These are phyloP conservation scores for Cryptosporidium tyzzeri DNA, from an alignment of 169 alveolate species.

Conservation along the genomic window DNA sequence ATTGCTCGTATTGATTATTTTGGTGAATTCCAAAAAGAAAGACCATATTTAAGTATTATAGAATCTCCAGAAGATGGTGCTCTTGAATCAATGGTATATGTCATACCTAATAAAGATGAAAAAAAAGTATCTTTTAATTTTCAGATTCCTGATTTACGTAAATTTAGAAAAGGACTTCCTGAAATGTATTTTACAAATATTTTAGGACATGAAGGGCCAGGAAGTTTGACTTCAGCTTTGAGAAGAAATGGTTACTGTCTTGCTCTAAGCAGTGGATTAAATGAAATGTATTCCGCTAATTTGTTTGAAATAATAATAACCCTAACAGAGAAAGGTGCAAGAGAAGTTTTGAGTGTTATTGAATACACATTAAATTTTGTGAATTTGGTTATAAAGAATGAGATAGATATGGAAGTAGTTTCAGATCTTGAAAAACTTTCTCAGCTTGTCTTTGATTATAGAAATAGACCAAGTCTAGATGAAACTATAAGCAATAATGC, in stretches of 20 bases:
- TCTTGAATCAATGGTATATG: conserved; percentile 36
- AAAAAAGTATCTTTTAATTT: conserved; percentile 30
- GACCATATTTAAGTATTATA: conserved; percentile 52
- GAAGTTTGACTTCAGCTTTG: conserved; percentile 39
- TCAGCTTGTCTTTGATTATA: conserved; percentile 50
- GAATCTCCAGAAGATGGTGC: conserved; percentile 67
- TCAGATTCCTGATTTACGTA: conserved; percentile 60
- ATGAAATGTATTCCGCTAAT: conserved; percentile 62
- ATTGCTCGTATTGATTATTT: conserved; percentile 18
- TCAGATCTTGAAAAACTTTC: conserved; percentile 40
- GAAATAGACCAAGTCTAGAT: conserved; percentile 49
- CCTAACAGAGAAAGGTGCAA: conserved; percentile 47
- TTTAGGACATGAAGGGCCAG: conserved; percentile 60
- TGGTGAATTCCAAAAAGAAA: conserved; percentile 21
- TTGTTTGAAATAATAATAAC: conserved; percentile 41
- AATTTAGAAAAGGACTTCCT: conserved; percentile 40
- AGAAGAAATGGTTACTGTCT: conserved; percentile 35
- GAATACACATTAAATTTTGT: conserved; percentile 53
- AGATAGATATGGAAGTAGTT: conserved; percentile 24
- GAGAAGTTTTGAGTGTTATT: conserved; percentile 30
- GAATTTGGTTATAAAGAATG: conserved; percentile 29
- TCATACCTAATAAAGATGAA: conserved; percentile 53
- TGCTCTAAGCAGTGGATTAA: conserved; percentile 44
- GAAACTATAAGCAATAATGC: conserved; percentile 2
- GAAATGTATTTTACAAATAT: conserved; percentile 57